Evolutionary conservation across 179 eudicot species (phyloP), one percentile per base, ranked within the genome.

Genomic region (Beta corolliflora): DNA sequence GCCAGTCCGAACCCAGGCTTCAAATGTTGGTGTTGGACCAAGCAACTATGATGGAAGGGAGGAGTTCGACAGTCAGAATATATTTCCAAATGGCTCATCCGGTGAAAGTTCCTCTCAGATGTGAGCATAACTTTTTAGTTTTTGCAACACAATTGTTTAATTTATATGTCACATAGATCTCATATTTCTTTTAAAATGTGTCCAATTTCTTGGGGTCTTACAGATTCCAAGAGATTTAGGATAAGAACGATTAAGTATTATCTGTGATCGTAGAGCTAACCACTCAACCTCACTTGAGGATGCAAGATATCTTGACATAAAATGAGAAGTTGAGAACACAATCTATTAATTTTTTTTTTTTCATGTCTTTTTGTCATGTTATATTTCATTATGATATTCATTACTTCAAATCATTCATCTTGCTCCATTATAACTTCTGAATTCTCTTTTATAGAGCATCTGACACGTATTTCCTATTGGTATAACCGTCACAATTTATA

Each of bases 1-100:
- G 55, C 79, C 79, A 76, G 63, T 91, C 80, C 92, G 78, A 82
- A 80, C 82, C 56, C 88, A 87, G 81, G 94, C 97, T 69, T 87
- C 93, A 75, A 91, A 84, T 88, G 84, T 89, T 70, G 91, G 93
- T 74, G 75, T 88, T 80, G 96, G 96, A 83, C 77, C 96, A 75
- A 92, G 93, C 58, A 82, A 84, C 83, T 90, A 73, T 80, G 96
- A 86, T 77, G 94, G 82, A 63, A 85, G 81, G 48, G 88, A 84
- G 54, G 90, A 82, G 77, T 84, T 87, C 80, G 84, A 87, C 67
- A 77, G 77, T 73, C 89, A 85, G 76, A 89, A 82, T 72, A 65
- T 70, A 77, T 73, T 70, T 84, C 71, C 74, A 75, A 81, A 75
- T 77, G 76, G 67, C 73, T 79, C 91, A 71, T 71, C 87, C 54